phyloP scores from a whole-genome alignment of 441 rosid species.

The Eutrema salsugineum region DNA sequence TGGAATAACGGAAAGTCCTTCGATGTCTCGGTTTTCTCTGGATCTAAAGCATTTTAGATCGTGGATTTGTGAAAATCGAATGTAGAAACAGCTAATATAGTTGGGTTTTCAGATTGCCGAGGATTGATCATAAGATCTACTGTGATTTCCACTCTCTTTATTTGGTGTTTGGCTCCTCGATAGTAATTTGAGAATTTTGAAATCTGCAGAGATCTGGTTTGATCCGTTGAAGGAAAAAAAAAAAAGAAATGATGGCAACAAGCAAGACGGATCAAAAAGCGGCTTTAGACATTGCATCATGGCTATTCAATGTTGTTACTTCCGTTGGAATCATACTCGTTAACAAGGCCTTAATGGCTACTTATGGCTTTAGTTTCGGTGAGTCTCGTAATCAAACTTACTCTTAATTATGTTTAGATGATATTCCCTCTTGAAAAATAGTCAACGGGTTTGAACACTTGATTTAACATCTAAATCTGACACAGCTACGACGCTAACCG shows the following conservation, averaged over 20 bases:
- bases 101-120: background rate
- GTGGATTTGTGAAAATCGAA: slow-evolving; percentile 2
- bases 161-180: background rate
- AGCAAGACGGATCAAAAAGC: slow-evolving; percentile 78
- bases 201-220: slow-evolving; percentile 27
- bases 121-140: background rate
- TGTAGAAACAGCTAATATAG: background rate
- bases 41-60: slow-evolving; percentile 18
- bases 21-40: background rate
- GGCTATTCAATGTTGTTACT: slow-evolving; percentile 95
- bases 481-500: slow-evolving; percentile 97
- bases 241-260: slow-evolving; percentile 48
- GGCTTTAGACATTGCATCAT: slow-evolving; percentile 77
- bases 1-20: background rate
- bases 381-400: slow-evolving; percentile 16
- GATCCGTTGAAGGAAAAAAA: background rate
- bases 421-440: background rate
- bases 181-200: background rate
- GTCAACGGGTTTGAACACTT: slow-evolving; percentile 16
- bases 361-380: slow-evolving; percentile 92
- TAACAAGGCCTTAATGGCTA: slow-evolving; percentile 92
- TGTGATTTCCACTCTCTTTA: background rate
- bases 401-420: background rate
- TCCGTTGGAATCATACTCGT: slow-evolving; percentile 96
- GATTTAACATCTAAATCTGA: slow-evolving; percentile 1